Evolutionary conservation across 1,139 yeast species (phyloP).

Genomic region (Wickerhamomyces sp.): DNA sequence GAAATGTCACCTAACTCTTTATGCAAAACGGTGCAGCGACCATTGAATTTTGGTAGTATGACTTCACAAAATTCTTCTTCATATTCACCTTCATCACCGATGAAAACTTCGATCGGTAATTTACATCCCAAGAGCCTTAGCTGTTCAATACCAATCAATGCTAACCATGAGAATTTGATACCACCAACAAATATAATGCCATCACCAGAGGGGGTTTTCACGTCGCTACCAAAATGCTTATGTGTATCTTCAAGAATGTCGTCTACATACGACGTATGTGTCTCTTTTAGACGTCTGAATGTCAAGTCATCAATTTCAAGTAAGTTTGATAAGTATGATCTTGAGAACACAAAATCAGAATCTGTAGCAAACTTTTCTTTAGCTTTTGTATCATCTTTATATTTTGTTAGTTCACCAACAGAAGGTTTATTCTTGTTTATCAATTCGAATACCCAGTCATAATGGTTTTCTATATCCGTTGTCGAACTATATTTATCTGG

Average conservation of each 20-base stretch:
- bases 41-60: conserved; percentile 47
- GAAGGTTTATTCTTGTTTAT: conserved; percentile 26
- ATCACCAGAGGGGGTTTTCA: conserved; percentile 10
- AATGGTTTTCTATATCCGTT: conserved; percentile 9
- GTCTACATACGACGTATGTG: conserved; percentile 22
- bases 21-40: conserved; percentile 40
- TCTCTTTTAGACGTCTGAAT: conserved; percentile 19
- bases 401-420: conserved; percentile 22
- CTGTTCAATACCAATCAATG: conserved; percentile 46
- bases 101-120: conserved; percentile 58
- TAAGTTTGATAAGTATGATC: conserved; percentile 25
- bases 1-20: conserved; percentile 31
- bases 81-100: conserved; percentile 47
- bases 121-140: conserved; percentile 48
- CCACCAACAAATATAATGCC: conserved; percentile 68
- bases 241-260: conserved; percentile 15
- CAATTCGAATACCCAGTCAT: conserved; percentile 25
- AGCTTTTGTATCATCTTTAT: conserved; percentile 25
- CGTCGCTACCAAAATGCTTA: conserved; percentile 9
- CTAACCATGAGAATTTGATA: conserved; percentile 52
- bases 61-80: conserved; percentile 51
- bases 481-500: too few relatives aligned
- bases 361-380: conserved; percentile 30
- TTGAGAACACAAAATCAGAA: conserved; percentile 26
- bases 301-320: conserved; percentile 22